Conservation (phyloP, 768 basidiomycete species). For the Boletus reticulatus region DNA sequence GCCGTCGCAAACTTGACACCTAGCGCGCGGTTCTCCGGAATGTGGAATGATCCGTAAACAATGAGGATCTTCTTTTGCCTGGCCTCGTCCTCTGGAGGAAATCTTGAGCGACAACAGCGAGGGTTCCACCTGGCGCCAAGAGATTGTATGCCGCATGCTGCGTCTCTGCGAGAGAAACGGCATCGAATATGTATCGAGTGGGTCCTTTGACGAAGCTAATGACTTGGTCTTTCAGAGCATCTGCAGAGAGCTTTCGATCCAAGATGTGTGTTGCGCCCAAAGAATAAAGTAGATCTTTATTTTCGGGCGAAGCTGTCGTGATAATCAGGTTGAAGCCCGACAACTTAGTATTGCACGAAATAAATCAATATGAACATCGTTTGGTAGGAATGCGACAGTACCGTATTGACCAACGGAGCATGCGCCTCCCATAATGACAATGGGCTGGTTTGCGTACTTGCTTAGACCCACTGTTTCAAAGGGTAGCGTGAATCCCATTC, state of each 20-base stretch:
- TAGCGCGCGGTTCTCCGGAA: slow-evolving; percentile 6
- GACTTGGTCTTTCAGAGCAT: slow-evolving; percentile 7
- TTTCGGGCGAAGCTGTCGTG: slow-evolving; percentile 35
- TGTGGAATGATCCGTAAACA: slow-evolving; percentile 6
- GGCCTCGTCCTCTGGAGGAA: neutral
- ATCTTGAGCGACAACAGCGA: slow-evolving; percentile 13
- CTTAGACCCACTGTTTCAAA: slow-evolving; percentile 27
- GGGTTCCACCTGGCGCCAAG: slow-evolving; percentile 28
- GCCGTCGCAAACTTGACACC: slow-evolving; percentile 13
- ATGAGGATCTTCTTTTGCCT: slow-evolving; percentile 1
- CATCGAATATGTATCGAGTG: slow-evolving; percentile 21
- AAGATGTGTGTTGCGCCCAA: slow-evolving; percentile 39
- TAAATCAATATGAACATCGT: neutral
- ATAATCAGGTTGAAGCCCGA: slow-evolving; percentile 36
- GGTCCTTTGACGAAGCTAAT: neutral
- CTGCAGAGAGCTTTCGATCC: slow-evolving; percentile 23
- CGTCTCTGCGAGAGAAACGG: slow-evolving; percentile 29
- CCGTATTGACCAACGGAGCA: slow-evolving; percentile 39
- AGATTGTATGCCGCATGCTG: slow-evolving; percentile 30
- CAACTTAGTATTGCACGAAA: slow-evolving; percentile 7
- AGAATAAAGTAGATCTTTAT: slow-evolving; percentile 27
- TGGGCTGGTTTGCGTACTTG: slow-evolving; percentile 31
- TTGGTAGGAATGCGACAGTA: slow-evolving; percentile 1
- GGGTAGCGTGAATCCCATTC: slow-evolving; percentile 26
- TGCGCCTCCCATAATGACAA: slow-evolving; percentile 37